phyloP scores from a whole-genome alignment of 2,329 filamentous ascomycete species.

The Aspergillus puulaauensis region DNA sequence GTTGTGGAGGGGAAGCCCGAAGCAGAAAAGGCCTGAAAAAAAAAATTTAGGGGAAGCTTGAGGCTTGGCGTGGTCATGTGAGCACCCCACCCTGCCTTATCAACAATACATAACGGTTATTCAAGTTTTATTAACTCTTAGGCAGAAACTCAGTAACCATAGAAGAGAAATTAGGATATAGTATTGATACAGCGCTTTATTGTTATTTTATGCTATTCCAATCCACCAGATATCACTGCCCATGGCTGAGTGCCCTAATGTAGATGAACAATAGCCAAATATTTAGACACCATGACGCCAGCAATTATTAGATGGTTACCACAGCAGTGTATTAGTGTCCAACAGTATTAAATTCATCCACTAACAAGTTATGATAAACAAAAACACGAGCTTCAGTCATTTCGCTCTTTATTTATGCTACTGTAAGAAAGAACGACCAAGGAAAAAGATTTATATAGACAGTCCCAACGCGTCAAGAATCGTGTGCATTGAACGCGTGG shows the following conservation, averaged over 20 bases:
- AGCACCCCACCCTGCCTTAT: not conserved
- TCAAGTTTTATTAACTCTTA: too few relatives aligned
- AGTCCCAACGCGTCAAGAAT: not conserved
- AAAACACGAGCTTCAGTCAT: not conserved
- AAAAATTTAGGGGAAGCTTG: conserved; percentile 15
- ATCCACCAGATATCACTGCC: not conserved
- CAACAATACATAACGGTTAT: too few relatives aligned
- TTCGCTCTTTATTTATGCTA: not conserved
- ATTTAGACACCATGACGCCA: not conserved
- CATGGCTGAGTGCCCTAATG: not conserved
- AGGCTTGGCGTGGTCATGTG: conserved; percentile 11
- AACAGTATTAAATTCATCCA: not conserved
- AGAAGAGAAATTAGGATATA: too few relatives aligned
- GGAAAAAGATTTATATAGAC: not conserved
- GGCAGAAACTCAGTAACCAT: too few relatives aligned
- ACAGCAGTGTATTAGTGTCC: too few relatives aligned
- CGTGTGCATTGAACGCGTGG: not conserved
- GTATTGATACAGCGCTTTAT: too few relatives aligned
- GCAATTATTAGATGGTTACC: not conserved
- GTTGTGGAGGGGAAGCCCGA: conserved; percentile 11
- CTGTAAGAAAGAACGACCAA: not conserved
- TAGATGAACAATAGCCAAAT: not conserved
- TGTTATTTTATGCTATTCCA: not conserved
- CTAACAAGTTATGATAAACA: not conserved
- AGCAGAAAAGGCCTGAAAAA: conserved; percentile 8